Percentiles rank a stretch among this genome's conserved stretches.
Conservation (phyloP, 1,139 yeast species). For the Yueomyces sp. region DNA sequence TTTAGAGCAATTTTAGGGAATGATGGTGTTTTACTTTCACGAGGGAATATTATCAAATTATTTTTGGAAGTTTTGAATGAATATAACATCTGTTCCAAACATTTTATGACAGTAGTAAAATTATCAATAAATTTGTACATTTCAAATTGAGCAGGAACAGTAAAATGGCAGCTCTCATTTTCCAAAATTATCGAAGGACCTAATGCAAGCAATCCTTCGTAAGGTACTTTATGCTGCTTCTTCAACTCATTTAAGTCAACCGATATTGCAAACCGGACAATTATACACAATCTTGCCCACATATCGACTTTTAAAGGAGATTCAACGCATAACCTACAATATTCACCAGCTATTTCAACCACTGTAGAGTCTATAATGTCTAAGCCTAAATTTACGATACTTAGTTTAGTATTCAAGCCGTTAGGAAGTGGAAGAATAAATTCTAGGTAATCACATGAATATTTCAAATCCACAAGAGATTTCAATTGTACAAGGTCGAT, state of each 20-base stretch:
- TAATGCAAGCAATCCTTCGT: slow-evolving; percentile 28
- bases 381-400: slow-evolving; percentile 24
- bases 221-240: slow-evolving; percentile 15
- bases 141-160: slow-evolving; percentile 38
- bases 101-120: slow-evolving; percentile 40
- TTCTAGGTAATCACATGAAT: slow-evolving; percentile 17
- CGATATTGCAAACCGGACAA: slow-evolving; percentile 26
- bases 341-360: slow-evolving; percentile 21
- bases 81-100: slow-evolving; percentile 40
- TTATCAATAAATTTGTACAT: slow-evolving; percentile 52
- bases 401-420: slow-evolving; percentile 37
- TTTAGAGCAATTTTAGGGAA: slow-evolving; percentile 38
- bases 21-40: slow-evolving; percentile 25
- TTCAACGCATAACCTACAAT: slow-evolving; percentile 38
- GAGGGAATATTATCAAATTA: slow-evolving; percentile 27
- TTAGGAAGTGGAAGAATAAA: slow-evolving; percentile 31
- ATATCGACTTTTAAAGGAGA: slow-evolving; percentile 36
- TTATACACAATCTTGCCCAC: slow-evolving; percentile 39
- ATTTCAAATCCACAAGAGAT: slow-evolving; percentile 13
- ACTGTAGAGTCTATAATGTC: slow-evolving; percentile 9
- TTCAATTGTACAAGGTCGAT: slow-evolving; percentile 13
- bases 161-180: slow-evolving; percentile 26
- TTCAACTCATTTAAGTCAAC: slow-evolving; percentile 19
- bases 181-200: slow-evolving; percentile 31
- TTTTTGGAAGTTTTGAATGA: slow-evolving; percentile 32